Evolutionary conservation across 371 early-diverging fungal species (phyloP).

Genomic region (Fennellomyces sp.): DNA sequence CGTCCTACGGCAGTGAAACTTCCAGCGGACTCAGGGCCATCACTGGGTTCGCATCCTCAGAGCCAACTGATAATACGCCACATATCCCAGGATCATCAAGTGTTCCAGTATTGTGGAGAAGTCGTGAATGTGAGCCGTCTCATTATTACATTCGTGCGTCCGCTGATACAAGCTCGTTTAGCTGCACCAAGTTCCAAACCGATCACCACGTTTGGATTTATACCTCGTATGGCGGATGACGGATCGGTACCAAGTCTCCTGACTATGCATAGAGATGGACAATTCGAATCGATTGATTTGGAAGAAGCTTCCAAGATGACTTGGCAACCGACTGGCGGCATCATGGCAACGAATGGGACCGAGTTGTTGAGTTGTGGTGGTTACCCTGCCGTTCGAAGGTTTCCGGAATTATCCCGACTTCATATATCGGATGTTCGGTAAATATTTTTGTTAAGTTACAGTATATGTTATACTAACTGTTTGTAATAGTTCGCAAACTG

Average conservation of each 20-base stretch:
- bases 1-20: neutral
- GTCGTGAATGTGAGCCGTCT: conserved; percentile 62
- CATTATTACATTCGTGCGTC: neutral
- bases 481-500: neutral
- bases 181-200: conserved; percentile 50
- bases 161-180: neutral
- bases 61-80: neutral
- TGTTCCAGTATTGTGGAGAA: conserved; percentile 68
- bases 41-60: neutral
- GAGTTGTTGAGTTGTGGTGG: neutral
- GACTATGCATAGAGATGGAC: conserved; percentile 61
- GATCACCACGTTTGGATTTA: conserved; percentile 66
- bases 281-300: conserved; percentile 59
- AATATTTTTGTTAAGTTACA: neutral
- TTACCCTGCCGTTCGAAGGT: too few species aligned
- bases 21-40: neutral
- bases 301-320: conserved; percentile 64
- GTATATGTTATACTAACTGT: neutral
- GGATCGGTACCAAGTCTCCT: conserved; percentile 40
- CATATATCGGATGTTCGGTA: too few species aligned
- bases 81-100: conserved; percentile 6
- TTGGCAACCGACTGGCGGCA: conserved; percentile 68
- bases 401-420: too few species aligned
- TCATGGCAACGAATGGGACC: conserved; percentile 15
- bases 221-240: conserved; percentile 44